Base-by-base conservation (phyloP, 495 filamentous ascomycete species). In the Aspergillus haitiensis region DNA sequence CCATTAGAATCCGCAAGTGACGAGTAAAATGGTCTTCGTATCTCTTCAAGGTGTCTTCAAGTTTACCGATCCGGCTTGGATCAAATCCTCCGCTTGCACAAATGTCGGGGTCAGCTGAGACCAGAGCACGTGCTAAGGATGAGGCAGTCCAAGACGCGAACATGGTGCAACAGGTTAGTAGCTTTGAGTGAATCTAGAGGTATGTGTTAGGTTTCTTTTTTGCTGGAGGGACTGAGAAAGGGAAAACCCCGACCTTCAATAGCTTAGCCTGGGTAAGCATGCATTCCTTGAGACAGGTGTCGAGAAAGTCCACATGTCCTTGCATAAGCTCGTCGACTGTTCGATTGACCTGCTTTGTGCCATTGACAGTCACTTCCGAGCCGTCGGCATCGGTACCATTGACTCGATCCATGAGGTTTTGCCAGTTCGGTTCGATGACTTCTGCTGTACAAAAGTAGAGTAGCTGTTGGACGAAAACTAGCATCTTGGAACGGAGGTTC, bases 311-410 rank as follows among this genome's bases (percentile, higher is more conserved):
- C 34, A 98, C 93, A 78, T 98, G 94, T 71, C 98, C 93, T 73
- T 98, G 92, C 94, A 98, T 98, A 67, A 98, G 75, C 70, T 97
- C 91, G 64, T 98, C 94, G 13, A 98, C 95, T 0, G 94, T 98
- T 40, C 92, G 81, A 59, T 90, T 91, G 46, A 77, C 79, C 69
- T 84, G 74, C 53, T 76, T 75, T 6, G 74, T 75, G 8, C 75
- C 75, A 44, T 77, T 81, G 18, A 79, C 73, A 10, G 69, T 72
- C 53, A 75, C 77, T 44, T 76, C 78, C 1, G 80, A 80, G 13
- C 78, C 80, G 40, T 76, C 76, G n/a, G 76, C 81, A 42, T 86
- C 82, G 35, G 82, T 81, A 11, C 81, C 80, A 56, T 86, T 87
- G 11, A 98, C 81, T 54, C 90, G 82, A 27, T 86, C 84, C 92